phyloP scores from a whole-genome alignment of 208 protist species.

The Kentomonas sorsogonicus region DNA sequence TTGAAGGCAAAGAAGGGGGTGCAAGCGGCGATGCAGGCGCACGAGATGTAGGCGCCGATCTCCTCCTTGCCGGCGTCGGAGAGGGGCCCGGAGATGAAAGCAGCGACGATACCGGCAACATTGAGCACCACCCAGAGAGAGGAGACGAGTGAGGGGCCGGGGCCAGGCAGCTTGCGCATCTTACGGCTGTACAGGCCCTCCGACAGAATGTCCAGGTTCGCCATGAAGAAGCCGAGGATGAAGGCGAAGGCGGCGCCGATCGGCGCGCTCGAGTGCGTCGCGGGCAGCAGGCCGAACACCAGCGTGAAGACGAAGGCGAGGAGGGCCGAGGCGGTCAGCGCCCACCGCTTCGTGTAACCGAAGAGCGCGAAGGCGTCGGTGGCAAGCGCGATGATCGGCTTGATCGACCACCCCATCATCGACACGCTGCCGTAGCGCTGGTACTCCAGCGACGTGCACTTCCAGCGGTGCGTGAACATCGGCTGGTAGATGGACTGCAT shows the following conservation, averaged over 20 bases:
- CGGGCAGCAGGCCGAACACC: constrained; percentile 30
- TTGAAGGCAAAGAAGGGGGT: constrained; percentile 48
- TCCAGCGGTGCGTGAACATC: constrained; percentile 35
- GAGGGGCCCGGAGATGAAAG: constrained; percentile 35
- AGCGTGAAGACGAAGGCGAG: constrained; percentile 19
- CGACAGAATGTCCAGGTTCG: constrained; percentile 48
- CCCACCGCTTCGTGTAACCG: constrained; percentile 31
- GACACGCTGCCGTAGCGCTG: constrained; percentile 31
- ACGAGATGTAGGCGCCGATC: constrained; percentile 24
- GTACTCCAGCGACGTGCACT: constrained; percentile 18
- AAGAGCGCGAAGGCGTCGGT: constrained; percentile 32
- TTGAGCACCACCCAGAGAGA: constrained; percentile 40
- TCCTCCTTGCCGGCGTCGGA: constrained; percentile 20
- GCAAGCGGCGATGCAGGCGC: constrained; percentile 19
- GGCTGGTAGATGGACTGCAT: constrained; percentile 26
- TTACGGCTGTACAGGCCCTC: constrained; percentile 49
- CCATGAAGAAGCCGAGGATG: constrained; percentile 24
- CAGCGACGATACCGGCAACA: constrained; percentile 29
- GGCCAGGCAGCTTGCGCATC: constrained; percentile 25
- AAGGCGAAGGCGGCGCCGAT: constrained; percentile 31
- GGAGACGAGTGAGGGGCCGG: constrained; percentile 32
- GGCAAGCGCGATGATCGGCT: constrained; percentile 34
- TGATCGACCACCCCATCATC: constrained; percentile 38
- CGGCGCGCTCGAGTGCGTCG: constrained; percentile 17
- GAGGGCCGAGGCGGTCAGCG: constrained; percentile 18